These are phyloP conservation scores for Ehretia macrophylla DNA, from an alignment of 257 asterid species.

Conservation along the genomic window DNA sequence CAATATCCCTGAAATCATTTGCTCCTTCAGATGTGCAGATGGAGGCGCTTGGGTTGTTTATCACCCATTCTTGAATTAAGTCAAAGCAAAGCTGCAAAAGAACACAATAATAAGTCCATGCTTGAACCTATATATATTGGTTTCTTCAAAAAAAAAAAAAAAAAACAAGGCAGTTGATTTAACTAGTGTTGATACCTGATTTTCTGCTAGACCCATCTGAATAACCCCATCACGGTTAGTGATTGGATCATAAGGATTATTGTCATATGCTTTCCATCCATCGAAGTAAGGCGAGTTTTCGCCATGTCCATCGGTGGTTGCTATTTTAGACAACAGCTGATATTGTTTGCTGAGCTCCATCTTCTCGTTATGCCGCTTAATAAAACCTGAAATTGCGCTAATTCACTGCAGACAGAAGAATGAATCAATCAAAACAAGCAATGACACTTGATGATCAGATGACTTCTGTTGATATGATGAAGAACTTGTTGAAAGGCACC, in stretches of 20 bases:
- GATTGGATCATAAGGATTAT: conserved; percentile 25
- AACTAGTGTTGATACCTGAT: conserved; percentile 15
- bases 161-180: no score
- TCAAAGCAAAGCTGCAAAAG: conserved; percentile 28
- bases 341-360: conserved; percentile 13
- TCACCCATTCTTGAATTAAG: conserved; percentile 21
- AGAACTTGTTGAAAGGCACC: no score
- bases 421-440: no score
- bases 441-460: no score
- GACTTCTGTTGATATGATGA: no score
- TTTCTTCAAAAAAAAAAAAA: no score
- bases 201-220: conserved; percentile 37
- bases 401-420: neutral
- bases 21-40: conserved; percentile 27
- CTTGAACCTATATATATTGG: no score
- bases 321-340: conserved; percentile 29
- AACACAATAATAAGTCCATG: neutral
- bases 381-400: neutral
- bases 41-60: conserved; percentile 27
- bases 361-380: conserved; percentile 14
- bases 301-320: conserved; percentile 36
- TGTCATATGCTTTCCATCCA: conserved; percentile 47
- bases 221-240: conserved; percentile 21
- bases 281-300: conserved; percentile 39
- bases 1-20: conserved; percentile 24